Base-by-base conservation (phyloP, 768 basidiomycete genomes). In the Solioccasus polychromus region DNA sequence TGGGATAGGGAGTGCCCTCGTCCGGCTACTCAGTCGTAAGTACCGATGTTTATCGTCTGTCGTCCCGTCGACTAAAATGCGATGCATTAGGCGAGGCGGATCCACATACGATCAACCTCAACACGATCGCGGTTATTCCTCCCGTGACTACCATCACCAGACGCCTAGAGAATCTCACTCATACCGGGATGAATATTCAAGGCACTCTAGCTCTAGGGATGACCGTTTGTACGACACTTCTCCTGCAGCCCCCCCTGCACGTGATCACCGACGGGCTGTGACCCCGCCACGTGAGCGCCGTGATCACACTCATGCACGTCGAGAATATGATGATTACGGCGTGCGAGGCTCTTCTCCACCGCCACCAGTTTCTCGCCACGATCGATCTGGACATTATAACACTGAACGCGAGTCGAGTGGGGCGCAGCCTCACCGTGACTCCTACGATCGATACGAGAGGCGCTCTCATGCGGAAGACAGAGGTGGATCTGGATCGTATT, bases 301-400 rank as follows among this genome's bases (percentile, higher is more conserved):
- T 30, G 87, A 88, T 47, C 34, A 45, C n/a, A 82, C 84, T 64
- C 67, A 75, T 52, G 56, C 72, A 49, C 68, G 71, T 53, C 78
- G 83, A 47, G 85, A 90, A 38, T 75, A 79, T 55, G 85, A 91
- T 53, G 88, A 90, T 39, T 83, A 80, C 53, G 75, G 82, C 57
- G 56, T 63, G 55, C 75, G 83, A 36, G 84, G 77, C 45, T 64
- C 73, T 44, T 67, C 70, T n/a, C 63, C 65, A 20, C 59, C 60
- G 6, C 74, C 71, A 15, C 68, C 78, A 23, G 71, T 70, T n/a
- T 67, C 77, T 43, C 76, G 82, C 53, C 73, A 77, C 48, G 76
- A 79, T 35, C 79, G 86, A 37, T 75, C 64, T 29, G 50, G 39
- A 23, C 31, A 50, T 8, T 47, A 50, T 28, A 64, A 60, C 37